Base-by-base conservation (phyloP, 1,284 basidiomycete genomes). In the Pseudozyma hubeiensis region DNA sequence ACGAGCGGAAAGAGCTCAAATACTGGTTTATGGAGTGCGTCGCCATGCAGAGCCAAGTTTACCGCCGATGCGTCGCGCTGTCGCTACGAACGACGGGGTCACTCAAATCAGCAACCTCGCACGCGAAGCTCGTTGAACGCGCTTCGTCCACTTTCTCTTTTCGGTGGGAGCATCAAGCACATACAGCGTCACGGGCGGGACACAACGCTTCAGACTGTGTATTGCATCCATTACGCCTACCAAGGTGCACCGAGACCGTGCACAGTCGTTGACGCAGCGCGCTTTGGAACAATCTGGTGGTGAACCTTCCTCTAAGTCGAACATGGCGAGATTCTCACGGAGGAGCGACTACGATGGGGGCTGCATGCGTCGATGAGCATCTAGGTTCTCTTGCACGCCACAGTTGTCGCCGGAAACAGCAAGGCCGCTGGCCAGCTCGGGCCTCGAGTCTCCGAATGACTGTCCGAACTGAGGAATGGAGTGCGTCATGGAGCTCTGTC, bases 351-450 rank as follows among this genome's bases (percentile, higher is more conserved):
- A 7, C 40, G 10, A 59, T 5, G 17, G 46, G 8, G 34, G 17
- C 49, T 57, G 47, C 33, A 49, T 16, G n/a, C 61, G 56, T 29
- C 53, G 35, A 11, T 69, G 56, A 48, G 57, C 44, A 41, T 64
- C 56, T 19, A 60, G 24, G 0, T 43, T 19, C 14, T 56, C 61
- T 0, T 30, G 0, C 7, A 47, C 10, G 1, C 52, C 41, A 10
- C 55, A 34, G 41, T 45, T 56, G 37, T 33, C n/a, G 17, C 60
- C 51, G 6, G 60, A 40, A 4, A 58, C 34, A 2, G 61, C 45
- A 8, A 69, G 43, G 14, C 66, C 66, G 44, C 47, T 64, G 9
- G 61, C 51, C 43, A 59, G 3, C 14, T 59, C 66, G 14, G 66
- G 33, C 16, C 60, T 51, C 35, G 49, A 40, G 14, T 48, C 56